Percentiles rank a stretch among this genome's conserved stretches.
Conservation (phyloP, 2,329 filamentous ascomycete genomes). For the Cladophialophora psammophila region DNA sequence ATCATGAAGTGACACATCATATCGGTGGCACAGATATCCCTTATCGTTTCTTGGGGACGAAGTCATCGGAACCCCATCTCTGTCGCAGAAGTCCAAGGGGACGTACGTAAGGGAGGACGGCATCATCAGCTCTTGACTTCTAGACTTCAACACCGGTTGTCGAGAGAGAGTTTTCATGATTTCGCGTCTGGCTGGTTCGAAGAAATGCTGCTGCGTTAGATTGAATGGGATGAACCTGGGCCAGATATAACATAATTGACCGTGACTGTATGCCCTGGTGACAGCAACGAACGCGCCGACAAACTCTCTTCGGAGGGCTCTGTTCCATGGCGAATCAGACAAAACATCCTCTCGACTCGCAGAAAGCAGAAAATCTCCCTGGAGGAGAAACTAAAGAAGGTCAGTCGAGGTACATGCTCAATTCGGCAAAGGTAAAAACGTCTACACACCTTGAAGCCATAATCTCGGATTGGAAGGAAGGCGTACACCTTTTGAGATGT, state of each 20-base stretch:
- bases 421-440: background rate
- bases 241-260: constrained; percentile 19
- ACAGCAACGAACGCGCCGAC: constrained; percentile 19
- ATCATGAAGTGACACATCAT: constrained; percentile 6
- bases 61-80: constrained; percentile 15
- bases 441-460: constrained; percentile 18
- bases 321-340: constrained; percentile 10
- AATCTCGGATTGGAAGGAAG: constrained; percentile 20
- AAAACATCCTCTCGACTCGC: constrained; percentile 19
- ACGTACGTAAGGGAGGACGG: constrained; percentile 16
- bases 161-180: constrained; percentile 8
- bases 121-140: constrained; percentile 13
- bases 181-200: constrained; percentile 13
- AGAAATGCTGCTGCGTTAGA: constrained; percentile 3
- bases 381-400: constrained; percentile 16
- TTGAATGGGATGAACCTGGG: constrained; percentile 19
- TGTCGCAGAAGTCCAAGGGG: constrained; percentile 16
- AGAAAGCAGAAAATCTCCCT: constrained; percentile 20
- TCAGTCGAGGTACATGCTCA: background rate
- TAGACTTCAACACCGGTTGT: constrained; percentile 19
- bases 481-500: constrained; percentile 21
- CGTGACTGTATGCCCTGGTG: constrained; percentile 8
- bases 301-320: constrained; percentile 8
- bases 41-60: constrained; percentile 13
- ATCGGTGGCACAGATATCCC: constrained; percentile 10